Conservation (phyloP, 73 alveolate genomes). For the Paramecium tetraurelia region DNA sequence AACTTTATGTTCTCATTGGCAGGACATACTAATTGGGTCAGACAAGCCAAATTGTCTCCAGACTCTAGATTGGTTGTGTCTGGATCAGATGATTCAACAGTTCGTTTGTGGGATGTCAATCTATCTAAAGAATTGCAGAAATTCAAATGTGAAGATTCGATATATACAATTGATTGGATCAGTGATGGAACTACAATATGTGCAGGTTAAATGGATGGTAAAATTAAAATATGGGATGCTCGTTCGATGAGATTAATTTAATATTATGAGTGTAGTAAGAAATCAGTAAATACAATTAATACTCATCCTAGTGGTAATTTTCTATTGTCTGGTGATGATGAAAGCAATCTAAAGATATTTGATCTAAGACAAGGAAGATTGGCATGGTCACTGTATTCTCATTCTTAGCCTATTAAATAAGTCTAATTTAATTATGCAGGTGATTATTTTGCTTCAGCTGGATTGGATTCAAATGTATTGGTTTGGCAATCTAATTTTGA, state of each 20-base stretch:
- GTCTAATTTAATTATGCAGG: constrained; percentile 94
- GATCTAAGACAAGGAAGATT: constrained; percentile 96
- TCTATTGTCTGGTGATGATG: constrained; percentile 89
- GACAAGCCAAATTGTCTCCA: constrained; percentile 95
- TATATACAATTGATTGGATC: constrained; percentile 89
- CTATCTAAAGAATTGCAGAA: constrained; percentile 64
- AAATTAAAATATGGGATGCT: constrained; percentile 98
- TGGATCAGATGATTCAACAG: constrained; percentile 95
- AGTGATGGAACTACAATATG: constrained; percentile 95
- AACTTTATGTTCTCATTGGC: constrained; percentile 89
- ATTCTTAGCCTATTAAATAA: constrained; percentile 87
- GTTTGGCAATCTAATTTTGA: constrained; percentile 58
- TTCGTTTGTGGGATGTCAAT: constrained; percentile 93
- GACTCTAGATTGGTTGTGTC: constrained; percentile 94
- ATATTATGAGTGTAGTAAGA: constrained; percentile 94
- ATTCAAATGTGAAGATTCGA: constrained; percentile 85
- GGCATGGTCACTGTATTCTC: constrained; percentile 95
- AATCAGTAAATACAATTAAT: constrained; percentile 81
- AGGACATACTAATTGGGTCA: constrained; percentile 99
- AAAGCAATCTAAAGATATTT: constrained; percentile 95
- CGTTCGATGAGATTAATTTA: constrained; percentile 81
- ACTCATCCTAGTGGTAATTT: constrained; percentile 96
- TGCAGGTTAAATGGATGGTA: constrained; percentile 93
- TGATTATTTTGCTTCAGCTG: constrained; percentile 93
- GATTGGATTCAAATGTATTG: constrained; percentile 25